These are phyloP conservation scores for Zanthoxylum bungeanum DNA, from an alignment of 345 rosid species.

Conservation along the genomic window DNA sequence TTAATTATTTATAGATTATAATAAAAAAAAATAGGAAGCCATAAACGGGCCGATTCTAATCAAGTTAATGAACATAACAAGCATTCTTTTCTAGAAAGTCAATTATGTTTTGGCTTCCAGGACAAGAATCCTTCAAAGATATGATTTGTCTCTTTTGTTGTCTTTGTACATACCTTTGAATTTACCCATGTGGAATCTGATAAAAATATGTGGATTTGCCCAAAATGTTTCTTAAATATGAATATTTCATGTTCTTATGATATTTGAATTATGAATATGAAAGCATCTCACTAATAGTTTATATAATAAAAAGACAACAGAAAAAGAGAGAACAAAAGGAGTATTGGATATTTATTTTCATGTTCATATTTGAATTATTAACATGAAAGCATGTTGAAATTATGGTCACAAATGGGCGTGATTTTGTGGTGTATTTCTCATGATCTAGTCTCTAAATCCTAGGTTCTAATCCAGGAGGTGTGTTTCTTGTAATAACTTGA, in stretches of 20 bases:
- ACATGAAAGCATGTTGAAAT: no score
- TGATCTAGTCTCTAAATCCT: no score
- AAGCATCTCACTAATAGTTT: background rate
- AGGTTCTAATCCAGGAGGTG: no score
- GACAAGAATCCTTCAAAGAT: constrained; percentile 14
- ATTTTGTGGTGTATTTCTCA: no score
- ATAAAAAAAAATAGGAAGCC: no score
- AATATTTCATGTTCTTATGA: background rate
- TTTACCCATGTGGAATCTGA: constrained; percentile 1
- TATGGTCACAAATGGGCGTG: no score
- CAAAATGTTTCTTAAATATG: background rate
- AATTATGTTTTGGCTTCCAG: background rate
- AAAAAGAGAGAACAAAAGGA: background rate
- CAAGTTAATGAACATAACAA: constrained; percentile 7
- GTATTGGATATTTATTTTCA: background rate
- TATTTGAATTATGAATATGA: background rate
- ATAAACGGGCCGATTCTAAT: no score
- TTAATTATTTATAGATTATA: no score
- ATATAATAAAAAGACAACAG: background rate
- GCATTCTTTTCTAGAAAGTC: background rate
- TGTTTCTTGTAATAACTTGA: no score
- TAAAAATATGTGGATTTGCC: background rate
- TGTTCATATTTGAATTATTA: no score
- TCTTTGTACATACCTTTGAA: background rate
- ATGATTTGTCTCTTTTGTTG: constrained; percentile 8